Evolutionary conservation across 306 rosid genomes (phyloP).

Genomic region (Aeschynomene evenia): DNA sequence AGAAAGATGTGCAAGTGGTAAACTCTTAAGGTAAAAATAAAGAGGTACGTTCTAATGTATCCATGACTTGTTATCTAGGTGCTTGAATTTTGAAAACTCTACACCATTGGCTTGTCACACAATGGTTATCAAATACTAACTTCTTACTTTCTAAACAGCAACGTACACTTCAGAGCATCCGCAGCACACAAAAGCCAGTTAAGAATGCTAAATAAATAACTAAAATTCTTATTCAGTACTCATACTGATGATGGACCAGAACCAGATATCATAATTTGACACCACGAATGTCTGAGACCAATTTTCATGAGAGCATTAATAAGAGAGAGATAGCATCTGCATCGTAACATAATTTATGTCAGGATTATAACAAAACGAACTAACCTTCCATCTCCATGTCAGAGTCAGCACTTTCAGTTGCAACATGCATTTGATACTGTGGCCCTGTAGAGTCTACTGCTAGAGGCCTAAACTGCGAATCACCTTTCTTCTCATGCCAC

Average conservation of each 20-base stretch:
- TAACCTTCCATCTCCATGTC: slow-evolving; percentile 99
- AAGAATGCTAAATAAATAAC: neutral
- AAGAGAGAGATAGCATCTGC: neutral
- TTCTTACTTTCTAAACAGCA: neutral
- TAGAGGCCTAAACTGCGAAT: slow-evolving; percentile 20
- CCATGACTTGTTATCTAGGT: neutral
- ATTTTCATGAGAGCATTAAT: neutral
- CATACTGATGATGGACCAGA: slow-evolving; percentile 12
- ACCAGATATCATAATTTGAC: neutral
- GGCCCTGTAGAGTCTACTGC: slow-evolving; percentile 23
- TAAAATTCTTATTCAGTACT: slow-evolving; percentile 7
- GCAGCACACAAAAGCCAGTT: neutral
- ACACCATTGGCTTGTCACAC: neutral
- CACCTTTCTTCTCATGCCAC: slow-evolving; percentile 30
- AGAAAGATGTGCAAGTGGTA: neutral
- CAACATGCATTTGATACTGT: slow-evolving; percentile 31
- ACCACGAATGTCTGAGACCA: neutral
- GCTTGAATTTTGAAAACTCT: slow-evolving; percentile 1
- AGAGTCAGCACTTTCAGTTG: slow-evolving; percentile 58
- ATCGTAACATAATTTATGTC: neutral
- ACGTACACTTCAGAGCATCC: neutral
- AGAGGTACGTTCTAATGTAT: neutral
- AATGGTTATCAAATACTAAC: neutral
- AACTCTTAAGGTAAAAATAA: neutral
- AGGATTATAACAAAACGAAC: slow-evolving; percentile 31